phyloP scores from a whole-genome alignment of 1,139 yeast genomes.

The Kurtzmaniella quercitrusa region DNA sequence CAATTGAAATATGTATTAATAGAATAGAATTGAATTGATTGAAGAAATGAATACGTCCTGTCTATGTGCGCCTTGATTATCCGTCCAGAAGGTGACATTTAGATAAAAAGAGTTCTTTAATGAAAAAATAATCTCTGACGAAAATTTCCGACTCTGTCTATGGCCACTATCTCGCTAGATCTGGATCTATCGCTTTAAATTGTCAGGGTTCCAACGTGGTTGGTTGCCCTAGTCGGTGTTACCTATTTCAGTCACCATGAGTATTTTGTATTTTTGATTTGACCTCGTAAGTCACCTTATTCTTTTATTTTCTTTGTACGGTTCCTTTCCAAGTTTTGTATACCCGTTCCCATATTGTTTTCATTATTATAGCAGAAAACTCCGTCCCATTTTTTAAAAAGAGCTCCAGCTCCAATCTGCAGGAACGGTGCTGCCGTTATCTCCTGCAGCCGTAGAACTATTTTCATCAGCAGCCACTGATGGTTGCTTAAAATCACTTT shows the following conservation, averaged over 20 bases:
- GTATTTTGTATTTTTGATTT: too few relatives aligned
- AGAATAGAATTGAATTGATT: neutral
- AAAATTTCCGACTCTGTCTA: neutral
- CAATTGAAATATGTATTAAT: too few relatives aligned
- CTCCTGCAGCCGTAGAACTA: neutral
- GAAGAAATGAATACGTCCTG: neutral
- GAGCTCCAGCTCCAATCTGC: constrained; percentile 48
- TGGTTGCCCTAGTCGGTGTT: too few relatives aligned
- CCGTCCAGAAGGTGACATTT: neutral
- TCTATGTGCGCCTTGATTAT: neutral
- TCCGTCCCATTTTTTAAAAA: too few relatives aligned
- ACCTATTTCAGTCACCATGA: too few relatives aligned
- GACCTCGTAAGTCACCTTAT: too few relatives aligned
- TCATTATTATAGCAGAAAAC: too few relatives aligned
- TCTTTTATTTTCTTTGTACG: too few relatives aligned
- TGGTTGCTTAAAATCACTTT: constrained; percentile 2
- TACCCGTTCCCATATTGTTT: too few relatives aligned
- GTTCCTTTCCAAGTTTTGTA: too few relatives aligned
- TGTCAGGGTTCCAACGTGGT: too few relatives aligned
- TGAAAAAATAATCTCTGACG: neutral
- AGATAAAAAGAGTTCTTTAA: neutral
- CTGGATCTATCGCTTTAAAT: too few relatives aligned
- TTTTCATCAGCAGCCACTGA: neutral
- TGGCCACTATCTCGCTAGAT: neutral
- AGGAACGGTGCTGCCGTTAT: constrained; percentile 20